Evolutionary conservation across 1,284 basidiomycete species (phyloP).

Genomic region (Polyporus tsugae): DNA sequence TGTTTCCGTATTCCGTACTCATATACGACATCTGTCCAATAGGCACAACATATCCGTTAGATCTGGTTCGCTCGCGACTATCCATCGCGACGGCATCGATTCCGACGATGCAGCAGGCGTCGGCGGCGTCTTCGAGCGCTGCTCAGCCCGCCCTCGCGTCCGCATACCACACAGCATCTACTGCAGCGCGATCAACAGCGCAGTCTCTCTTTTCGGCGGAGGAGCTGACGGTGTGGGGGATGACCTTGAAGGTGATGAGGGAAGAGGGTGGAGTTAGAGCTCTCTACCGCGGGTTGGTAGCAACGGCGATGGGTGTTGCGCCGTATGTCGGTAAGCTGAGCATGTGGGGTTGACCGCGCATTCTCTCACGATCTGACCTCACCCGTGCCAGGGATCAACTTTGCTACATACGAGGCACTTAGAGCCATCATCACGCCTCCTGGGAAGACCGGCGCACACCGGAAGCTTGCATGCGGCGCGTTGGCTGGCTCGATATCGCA

Average conservation of each 20-base stretch:
- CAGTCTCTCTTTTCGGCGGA: conserved; percentile 51
- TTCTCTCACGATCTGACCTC: conserved; percentile 22
- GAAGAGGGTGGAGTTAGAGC: conserved; percentile 92
- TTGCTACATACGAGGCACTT: conserved; percentile 81
- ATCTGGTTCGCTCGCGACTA: conserved; percentile 91
- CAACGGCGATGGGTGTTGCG: conserved; percentile 92
- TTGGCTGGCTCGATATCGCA: conserved; percentile 88
- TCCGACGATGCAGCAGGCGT: conserved; percentile 42
- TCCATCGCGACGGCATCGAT: conserved; percentile 91
- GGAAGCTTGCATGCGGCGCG: conserved; percentile 81
- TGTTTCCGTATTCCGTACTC: conserved; percentile 16
- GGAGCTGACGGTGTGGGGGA: conserved; percentile 85
- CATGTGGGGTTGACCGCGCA: conserved; percentile 4
- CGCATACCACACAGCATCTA: conserved; percentile 62
- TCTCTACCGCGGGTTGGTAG: conserved; percentile 87
- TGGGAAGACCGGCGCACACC: conserved; percentile 65
- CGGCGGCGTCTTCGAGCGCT: conserved; percentile 33
- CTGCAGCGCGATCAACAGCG: conserved; percentile 37
- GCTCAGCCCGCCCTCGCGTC: conserved; percentile 51
- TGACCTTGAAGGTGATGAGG: conserved; percentile 89
- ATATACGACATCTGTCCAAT: conserved; percentile 14
- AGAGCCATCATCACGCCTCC: conserved; percentile 80
- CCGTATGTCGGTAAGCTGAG: conserved; percentile 73
- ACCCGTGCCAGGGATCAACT: conserved; percentile 73
- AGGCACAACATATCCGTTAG: conserved; percentile 93